These are phyloP conservation scores for Aspergillus sojae DNA, from an alignment of 2,329 filamentous ascomycete genomes.

Conservation along the genomic window DNA sequence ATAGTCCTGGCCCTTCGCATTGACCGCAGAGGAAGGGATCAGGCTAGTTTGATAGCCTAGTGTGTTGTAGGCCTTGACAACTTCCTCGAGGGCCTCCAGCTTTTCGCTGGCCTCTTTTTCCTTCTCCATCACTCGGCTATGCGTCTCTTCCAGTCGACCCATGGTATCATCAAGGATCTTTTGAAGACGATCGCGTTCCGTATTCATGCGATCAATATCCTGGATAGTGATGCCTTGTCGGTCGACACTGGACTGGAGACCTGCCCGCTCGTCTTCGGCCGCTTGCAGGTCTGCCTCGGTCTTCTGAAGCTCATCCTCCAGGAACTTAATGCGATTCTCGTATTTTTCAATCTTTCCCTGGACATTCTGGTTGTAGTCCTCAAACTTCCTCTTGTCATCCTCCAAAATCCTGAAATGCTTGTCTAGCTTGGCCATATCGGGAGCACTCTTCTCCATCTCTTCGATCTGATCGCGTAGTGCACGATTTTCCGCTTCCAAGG, in stretches of 20 bases:
- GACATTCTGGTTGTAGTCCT: slow-evolving; percentile 87
- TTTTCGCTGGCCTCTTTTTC: slow-evolving; percentile 84
- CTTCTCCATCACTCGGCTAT: slow-evolving; percentile 79
- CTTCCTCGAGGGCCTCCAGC: slow-evolving; percentile 87
- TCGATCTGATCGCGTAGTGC: slow-evolving; percentile 82
- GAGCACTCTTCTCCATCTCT: slow-evolving; percentile 82
- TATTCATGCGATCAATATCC: slow-evolving; percentile 98
- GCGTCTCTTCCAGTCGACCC: slow-evolving; percentile 78
- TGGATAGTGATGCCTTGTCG: slow-evolving; percentile 93
- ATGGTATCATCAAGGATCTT: slow-evolving; percentile 79
- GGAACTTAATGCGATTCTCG: slow-evolving; percentile 73
- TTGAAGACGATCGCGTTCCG: slow-evolving; percentile 90
- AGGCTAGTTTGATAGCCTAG: slow-evolving; percentile 91
- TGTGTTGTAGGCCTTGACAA: slow-evolving; percentile 90
- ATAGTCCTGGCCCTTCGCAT: slow-evolving; percentile 82
- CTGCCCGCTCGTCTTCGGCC: slow-evolving; percentile 78
- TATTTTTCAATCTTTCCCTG: slow-evolving; percentile 87
- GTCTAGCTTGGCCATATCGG: slow-evolving; percentile 80
- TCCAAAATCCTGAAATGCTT: slow-evolving; percentile 91
- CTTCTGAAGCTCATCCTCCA: slow-evolving; percentile 86
- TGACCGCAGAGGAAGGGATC: slow-evolving; percentile 80
- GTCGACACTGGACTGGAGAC: slow-evolving; percentile 84
- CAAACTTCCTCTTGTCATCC: slow-evolving; percentile 92
- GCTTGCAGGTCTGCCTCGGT: slow-evolving; percentile 73
- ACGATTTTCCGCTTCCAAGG: slow-evolving; percentile 83